These are phyloP conservation scores for Nakazawaea populi DNA, from an alignment of 805 yeast species.

Conservation along the genomic window DNA sequence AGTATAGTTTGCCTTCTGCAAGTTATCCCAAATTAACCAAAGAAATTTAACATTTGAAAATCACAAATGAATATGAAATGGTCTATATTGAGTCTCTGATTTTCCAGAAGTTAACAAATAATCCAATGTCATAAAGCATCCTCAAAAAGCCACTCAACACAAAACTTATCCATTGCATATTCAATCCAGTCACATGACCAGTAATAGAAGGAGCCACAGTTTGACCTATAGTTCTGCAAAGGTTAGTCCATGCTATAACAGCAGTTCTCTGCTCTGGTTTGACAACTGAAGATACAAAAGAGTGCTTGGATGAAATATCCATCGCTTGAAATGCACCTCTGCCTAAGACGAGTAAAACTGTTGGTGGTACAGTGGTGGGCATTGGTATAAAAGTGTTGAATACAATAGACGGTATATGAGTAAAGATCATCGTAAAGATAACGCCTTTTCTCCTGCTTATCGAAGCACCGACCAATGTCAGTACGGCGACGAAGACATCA, in stretches of 20 bases:
- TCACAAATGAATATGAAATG: no score
- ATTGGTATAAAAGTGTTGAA: conserved; percentile 33
- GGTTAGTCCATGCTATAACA: conserved; percentile 38
- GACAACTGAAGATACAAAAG: conserved; percentile 36
- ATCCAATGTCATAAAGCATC: conserved; percentile 34
- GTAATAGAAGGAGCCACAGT: conserved; percentile 36
- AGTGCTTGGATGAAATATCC: conserved; percentile 45
- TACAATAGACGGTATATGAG: conserved; percentile 38
- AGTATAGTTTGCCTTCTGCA: not conserved
- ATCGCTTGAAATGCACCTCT: conserved; percentile 37
- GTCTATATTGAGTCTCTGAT: conserved; percentile 1
- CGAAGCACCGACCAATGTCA: conserved; percentile 36
- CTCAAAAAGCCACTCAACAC: conserved; percentile 35
- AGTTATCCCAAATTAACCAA: no score
- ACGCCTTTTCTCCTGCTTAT: conserved; percentile 39
- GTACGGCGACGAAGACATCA: conserved; percentile 31
- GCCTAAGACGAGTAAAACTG: conserved; percentile 26
- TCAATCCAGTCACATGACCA: conserved; percentile 31
- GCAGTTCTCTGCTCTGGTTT: conserved; percentile 35
- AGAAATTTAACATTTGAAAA: no score
- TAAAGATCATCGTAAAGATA: conserved; percentile 35
- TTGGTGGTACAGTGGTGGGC: conserved; percentile 25
- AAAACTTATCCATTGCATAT: conserved; percentile 36
- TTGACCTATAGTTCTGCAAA: conserved; percentile 35
- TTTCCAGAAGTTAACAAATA: conserved; percentile 25